A percentile compares a stretch with the other conserved stretches of the same genome.
Conservation (phyloP, 1,284 basidiomycete genomes). For the Apiotrichum sp. region DNA sequence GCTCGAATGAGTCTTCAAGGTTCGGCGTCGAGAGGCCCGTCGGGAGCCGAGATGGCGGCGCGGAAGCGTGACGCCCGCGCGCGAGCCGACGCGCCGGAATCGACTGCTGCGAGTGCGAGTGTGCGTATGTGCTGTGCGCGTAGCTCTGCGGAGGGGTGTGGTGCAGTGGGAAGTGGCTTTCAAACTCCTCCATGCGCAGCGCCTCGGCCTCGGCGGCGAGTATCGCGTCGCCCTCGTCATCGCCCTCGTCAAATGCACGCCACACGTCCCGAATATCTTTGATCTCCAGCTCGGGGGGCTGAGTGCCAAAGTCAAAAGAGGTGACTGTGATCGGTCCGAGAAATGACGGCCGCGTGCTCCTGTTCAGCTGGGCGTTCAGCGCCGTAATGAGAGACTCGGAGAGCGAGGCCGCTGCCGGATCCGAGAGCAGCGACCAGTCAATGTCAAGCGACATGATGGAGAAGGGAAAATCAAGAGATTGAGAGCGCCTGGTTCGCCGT, state of each 20-base stretch:
- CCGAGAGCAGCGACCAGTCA: slow-evolving; percentile 51
- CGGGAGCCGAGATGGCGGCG: not conserved
- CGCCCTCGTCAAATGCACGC: slow-evolving; percentile 77
- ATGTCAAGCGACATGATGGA: slow-evolving; percentile 52
- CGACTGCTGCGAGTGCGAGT: not conserved
- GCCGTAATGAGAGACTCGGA: slow-evolving; percentile 64
- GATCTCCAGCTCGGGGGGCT: slow-evolving; percentile 77
- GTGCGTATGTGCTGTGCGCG: not conserved
- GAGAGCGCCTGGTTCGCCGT: too few relatives aligned
- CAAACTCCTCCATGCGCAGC: not conserved
- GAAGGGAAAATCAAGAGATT: not conserved
- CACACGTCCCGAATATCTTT: slow-evolving; percentile 90
- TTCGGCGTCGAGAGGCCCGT: not conserved
- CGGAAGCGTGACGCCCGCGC: not conserved
- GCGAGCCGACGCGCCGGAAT: not conserved
- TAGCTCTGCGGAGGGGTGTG: not conserved
- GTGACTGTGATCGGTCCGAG: slow-evolving; percentile 84
- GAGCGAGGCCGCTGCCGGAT: slow-evolving; percentile 51
- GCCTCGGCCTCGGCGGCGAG: slow-evolving; percentile 12
- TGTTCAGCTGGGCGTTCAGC: slow-evolving; percentile 72
- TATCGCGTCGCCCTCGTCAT: slow-evolving; percentile 56
- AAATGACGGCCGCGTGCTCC: slow-evolving; percentile 73
- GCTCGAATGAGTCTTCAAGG: slow-evolving; percentile 1
- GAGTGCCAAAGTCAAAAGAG: slow-evolving; percentile 78
- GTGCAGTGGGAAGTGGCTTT: not conserved